These are phyloP conservation scores for Trichosanthes truncata DNA, from an alignment of 306 rosid genomes.

Conservation along the genomic window DNA sequence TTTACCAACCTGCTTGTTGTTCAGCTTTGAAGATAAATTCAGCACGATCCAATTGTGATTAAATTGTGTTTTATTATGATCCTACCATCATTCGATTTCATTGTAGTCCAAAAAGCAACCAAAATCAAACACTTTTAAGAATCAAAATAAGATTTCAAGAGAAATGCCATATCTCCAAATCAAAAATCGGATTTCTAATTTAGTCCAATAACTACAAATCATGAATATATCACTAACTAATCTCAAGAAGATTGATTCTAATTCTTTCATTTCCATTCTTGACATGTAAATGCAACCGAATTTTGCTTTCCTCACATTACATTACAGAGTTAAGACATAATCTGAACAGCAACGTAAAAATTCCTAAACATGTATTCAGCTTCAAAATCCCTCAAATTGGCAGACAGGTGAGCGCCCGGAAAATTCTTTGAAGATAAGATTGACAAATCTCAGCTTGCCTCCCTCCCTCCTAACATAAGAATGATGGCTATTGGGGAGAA, in stretches of 20 bases:
- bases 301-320: not conserved
- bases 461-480: not conserved
- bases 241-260: not conserved
- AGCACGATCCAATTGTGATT: too few relatives aligned
- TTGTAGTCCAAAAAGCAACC: not conserved
- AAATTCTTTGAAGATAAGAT: not conserved
- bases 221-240: not conserved
- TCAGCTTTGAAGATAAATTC: not conserved
- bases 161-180: too few relatives aligned
- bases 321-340: not conserved
- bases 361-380: not conserved
- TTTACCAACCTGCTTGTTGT: too few relatives aligned
- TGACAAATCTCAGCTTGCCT: not conserved
- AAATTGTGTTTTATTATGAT: not conserved
- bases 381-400: not conserved
- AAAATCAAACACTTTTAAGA: not conserved
- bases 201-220: not conserved
- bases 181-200: not conserved
- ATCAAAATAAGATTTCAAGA: not conserved
- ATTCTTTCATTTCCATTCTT: not conserved
- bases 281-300: not conserved
- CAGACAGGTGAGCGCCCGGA: not conserved
- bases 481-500: not conserved
- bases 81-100: not conserved
- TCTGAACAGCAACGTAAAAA: not conserved